phyloP scores from a whole-genome alignment of 768 basidiomycete genomes.

The Tulasnella calospora region DNA sequence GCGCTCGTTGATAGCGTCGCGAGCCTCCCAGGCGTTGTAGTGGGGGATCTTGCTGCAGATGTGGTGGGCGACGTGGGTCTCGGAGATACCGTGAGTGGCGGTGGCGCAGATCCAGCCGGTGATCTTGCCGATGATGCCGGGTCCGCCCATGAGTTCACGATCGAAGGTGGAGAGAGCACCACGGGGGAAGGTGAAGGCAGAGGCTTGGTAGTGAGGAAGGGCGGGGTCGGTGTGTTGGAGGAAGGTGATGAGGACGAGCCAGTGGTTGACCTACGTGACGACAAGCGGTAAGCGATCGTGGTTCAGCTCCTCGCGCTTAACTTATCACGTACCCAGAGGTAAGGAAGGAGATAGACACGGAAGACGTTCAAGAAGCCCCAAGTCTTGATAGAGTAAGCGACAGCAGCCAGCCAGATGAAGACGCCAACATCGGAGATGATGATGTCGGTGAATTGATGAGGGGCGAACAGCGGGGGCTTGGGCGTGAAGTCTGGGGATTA shows the following conservation, averaged over 20 bases:
- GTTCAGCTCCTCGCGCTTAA: neutral
- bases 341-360: conserved; percentile 78
- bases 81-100: conserved; percentile 86
- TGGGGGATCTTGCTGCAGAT: conserved; percentile 94
- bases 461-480: conserved; percentile 70
- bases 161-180: conserved; percentile 92
- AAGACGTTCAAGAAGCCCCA: conserved; percentile 69
- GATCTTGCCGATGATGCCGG: conserved; percentile 52
- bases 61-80: conserved; percentile 91
- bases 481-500: conserved; percentile 67
- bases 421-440: conserved; percentile 80
- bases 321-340: conserved; percentile 60
- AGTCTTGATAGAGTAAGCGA: conserved; percentile 53
- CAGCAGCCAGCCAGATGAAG: conserved; percentile 58
- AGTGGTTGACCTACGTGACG: conserved; percentile 66
- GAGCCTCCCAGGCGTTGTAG: conserved; percentile 92
- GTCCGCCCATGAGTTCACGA: conserved; percentile 68
- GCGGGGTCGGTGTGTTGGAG: conserved; percentile 96
- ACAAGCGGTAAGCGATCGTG: conserved; percentile 24
- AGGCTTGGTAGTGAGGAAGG: conserved; percentile 86
- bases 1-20: conserved; percentile 73
- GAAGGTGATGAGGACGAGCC: conserved; percentile 95
- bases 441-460: conserved; percentile 71
- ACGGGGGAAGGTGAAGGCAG: conserved; percentile 87
- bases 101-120: conserved; percentile 82